Conservation (phyloP, 1,139 yeast species). For the Wickerhamomyces sp. region DNA sequence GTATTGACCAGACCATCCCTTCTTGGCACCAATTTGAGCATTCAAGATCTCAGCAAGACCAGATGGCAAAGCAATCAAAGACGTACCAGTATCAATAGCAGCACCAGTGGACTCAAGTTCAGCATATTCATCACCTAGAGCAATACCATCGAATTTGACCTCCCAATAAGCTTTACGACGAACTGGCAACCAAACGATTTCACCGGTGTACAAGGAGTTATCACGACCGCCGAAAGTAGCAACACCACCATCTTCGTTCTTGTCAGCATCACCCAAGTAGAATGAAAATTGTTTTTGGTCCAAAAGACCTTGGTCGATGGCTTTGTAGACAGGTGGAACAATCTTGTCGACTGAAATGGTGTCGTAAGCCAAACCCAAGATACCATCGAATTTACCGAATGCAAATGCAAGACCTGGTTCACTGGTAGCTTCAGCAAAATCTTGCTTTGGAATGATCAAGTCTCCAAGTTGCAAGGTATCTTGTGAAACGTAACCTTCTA, state of each 20-base stretch:
- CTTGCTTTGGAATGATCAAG: constrained; percentile 77
- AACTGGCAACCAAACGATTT: constrained; percentile 90
- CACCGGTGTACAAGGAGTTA: constrained; percentile 65
- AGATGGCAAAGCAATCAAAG: constrained; percentile 89
- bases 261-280: constrained; percentile 78
- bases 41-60: constrained; percentile 93
- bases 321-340: constrained; percentile 92
- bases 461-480: constrained; percentile 81
- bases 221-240: constrained; percentile 96
- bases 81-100: constrained; percentile 97
- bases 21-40: constrained; percentile 93
- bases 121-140: constrained; percentile 88
- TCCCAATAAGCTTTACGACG: constrained; percentile 99
- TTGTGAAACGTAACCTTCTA: constrained; percentile 87
- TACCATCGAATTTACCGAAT: constrained; percentile 97
- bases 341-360: constrained; percentile 81
- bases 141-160: constrained; percentile 84
- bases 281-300: constrained; percentile 86
- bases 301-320: constrained; percentile 71
- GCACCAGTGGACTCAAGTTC: constrained; percentile 83
- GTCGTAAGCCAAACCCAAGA: constrained; percentile 89
- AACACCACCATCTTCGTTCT: constrained; percentile 70
- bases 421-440: constrained; percentile 92
- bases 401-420: constrained; percentile 99
- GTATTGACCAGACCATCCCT: constrained; percentile 97